Base-by-base conservation (phyloP, 306 rosid species). In the Quercus bicolor region DNA sequence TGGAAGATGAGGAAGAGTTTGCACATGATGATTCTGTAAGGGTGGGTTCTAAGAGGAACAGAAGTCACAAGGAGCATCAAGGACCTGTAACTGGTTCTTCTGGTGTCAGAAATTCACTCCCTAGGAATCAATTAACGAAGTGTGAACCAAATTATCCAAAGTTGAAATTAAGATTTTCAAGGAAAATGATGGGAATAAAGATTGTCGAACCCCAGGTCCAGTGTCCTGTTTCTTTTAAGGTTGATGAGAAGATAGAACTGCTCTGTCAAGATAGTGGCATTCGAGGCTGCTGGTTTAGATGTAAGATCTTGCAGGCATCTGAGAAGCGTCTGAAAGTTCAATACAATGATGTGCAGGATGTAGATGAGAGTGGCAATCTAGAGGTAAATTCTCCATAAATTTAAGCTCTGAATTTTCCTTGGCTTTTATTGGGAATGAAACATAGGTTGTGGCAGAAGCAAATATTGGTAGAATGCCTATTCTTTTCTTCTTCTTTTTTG, bases 221-320 rank as follows among this genome's bases (percentile, higher is more conserved):
- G 61, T 57, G 23, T 70, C 75, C 81, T 28, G 23, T 26, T 20
- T 74, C 91, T 60, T 87, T 88, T 72, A 84, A 88, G 75, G 94
- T 81, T 66, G 75, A 78, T 82, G 87, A 84, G n/a, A 85, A 80
- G 82, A 78, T 91, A 56, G 96, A 93, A 86, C 24, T 89, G 77
- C 96, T 93, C 60, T 89, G 89, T 85, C 93, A 89, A 81, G 97
- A 93, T 78, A 91, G 96, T 76, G 97, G 97, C 84, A 81, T 93
- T 19, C 84, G 96, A 81, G 97, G 96, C 33, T 93, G 97, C 90
- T 93, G 97, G 96, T 93, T 93, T 79, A 90, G 92, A 68, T 88
- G 96, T 78, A 85, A 89, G 86, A 81, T 93, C 81, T 78, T 91
- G 90, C 73, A 20, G 76, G 53, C 61, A 7, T 82, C 90, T 70